Base-by-base conservation (phyloP, 1,284 basidiomycete species). In the Phlebopus sp. region DNA sequence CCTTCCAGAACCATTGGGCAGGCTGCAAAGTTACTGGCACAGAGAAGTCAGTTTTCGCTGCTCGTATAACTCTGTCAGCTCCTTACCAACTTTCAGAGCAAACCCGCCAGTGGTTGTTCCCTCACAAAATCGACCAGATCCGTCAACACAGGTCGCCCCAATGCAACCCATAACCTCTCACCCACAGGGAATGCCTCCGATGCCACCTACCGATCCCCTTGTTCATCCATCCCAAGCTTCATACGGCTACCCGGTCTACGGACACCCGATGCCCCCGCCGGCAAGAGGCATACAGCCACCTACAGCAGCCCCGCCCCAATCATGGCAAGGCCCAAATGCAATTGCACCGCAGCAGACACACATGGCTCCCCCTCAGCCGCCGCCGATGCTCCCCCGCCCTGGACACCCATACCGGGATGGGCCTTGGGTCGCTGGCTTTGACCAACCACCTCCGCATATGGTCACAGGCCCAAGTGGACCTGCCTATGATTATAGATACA, bases 21-120 rank as follows among this genome's bases (percentile, higher is more conserved):
- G 84, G 79, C 18, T 90, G 84, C 57, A 90, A 83, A 69, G 79
- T 91, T 21, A 82, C 76, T 13, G 88, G 88, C n/a, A 74, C 70
- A 25, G 88, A 90, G 67, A 68, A 72, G 87, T 90, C 64, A 51
- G 74, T 65, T 14, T 17, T n/a, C 37, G 35, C 3, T 10, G 4
- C 5, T 38, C 40, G 1, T 15, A 15, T 14, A 36, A 23, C 18
- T 9, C n/a, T 1, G 29, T 46, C 46, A 11, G 37, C 17, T 14
- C 41, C 51, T 61, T 1, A 60, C 21, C 44, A 14, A 25, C 46
- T 38, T 37, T 2, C 38, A 59, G 62, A 53, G 62, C 68, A 13
- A 68, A 67, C 10, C 60, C 60, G 13, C 69, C 68, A 11, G 35
- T 66, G 3, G 52, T 70, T 18, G 60, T 67, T 5, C 62, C 71